phyloP scores from a whole-genome alignment of 305 asterid species.

The Rubia balearica region DNA sequence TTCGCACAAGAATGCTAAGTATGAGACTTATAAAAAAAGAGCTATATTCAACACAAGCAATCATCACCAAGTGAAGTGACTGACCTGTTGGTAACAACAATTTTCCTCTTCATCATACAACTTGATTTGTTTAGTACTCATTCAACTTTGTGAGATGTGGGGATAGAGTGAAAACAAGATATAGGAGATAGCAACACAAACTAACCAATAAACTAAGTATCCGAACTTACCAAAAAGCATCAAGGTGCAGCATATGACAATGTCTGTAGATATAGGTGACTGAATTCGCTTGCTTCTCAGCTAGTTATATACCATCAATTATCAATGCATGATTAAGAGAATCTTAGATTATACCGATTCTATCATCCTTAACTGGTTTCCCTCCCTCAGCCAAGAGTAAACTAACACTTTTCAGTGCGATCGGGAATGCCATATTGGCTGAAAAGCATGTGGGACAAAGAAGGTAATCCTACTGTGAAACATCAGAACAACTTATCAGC shows the following conservation, averaged over 20 bases:
- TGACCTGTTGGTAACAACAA: slow-evolving; percentile 90
- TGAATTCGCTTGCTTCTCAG: slow-evolving; percentile 69
- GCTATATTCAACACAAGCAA: not conserved
- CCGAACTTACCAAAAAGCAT: slow-evolving; percentile 57
- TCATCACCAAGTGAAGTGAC: slow-evolving; percentile 19
- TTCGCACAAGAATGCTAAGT: not conserved
- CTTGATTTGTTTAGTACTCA: slow-evolving; percentile 54
- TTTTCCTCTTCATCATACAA: slow-evolving; percentile 82
- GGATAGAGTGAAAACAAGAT: too few relatives aligned
- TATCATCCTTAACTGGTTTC: slow-evolving; percentile 49
- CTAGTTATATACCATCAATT: slow-evolving; percentile 91
- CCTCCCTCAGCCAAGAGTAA: slow-evolving; percentile 46
- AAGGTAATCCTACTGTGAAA: slow-evolving; percentile 94
- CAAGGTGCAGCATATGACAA: slow-evolving; percentile 85
- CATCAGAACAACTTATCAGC: slow-evolving; percentile 46
- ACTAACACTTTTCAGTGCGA: slow-evolving; percentile 63
- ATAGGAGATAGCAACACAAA: slow-evolving; percentile 9
- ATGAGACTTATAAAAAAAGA: not conserved
- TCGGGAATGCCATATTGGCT: slow-evolving; percentile 98
- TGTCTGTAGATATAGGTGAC: slow-evolving; percentile 70
- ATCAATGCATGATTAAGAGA: slow-evolving; percentile 92
- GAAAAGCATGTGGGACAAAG: slow-evolving; percentile 99
- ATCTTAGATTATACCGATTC: slow-evolving; percentile 88
- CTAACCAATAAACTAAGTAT: slow-evolving; percentile 7
- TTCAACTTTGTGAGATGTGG: slow-evolving; percentile 16